Evolutionary conservation across 306 rosid species (phyloP).

Genomic region (Prunus fruticosa): DNA sequence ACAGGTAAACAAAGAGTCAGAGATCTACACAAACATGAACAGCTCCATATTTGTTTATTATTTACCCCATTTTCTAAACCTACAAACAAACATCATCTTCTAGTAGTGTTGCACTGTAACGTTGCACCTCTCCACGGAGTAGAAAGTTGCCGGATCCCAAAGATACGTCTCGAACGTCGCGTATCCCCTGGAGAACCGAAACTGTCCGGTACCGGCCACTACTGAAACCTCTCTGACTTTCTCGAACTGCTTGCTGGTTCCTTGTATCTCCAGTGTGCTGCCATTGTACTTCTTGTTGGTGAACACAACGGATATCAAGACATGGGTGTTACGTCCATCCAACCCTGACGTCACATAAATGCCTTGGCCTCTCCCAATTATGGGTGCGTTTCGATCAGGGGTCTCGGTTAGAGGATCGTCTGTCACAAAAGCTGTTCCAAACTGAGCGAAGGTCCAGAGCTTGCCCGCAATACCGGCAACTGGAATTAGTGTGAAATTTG

Average conservation of each 20-base stretch:
- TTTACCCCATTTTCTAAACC: too few relatives aligned
- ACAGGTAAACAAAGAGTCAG: too few relatives aligned
- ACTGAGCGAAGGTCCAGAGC: slow-evolving; percentile 17
- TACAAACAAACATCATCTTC: neutral
- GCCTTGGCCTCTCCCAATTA: slow-evolving; percentile 26
- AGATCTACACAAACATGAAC: neutral
- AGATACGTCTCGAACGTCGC: slow-evolving; percentile 16
- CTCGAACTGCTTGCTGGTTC: slow-evolving; percentile 14
- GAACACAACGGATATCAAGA: slow-evolving; percentile 24
- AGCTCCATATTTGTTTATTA: too few relatives aligned
- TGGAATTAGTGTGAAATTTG: slow-evolving; percentile 10
- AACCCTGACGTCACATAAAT: slow-evolving; percentile 3
- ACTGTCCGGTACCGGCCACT: slow-evolving; percentile 24
- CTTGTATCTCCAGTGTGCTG: slow-evolving; percentile 31
- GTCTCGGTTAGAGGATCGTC: slow-evolving; percentile 26
- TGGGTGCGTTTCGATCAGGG: neutral
- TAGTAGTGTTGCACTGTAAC: slow-evolving; percentile 25
- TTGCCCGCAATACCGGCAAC: slow-evolving; percentile 20
- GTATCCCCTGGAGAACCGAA: slow-evolving; percentile 26
- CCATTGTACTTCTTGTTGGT: slow-evolving; percentile 23
- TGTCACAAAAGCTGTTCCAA: slow-evolving; percentile 10
- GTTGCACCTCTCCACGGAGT: slow-evolving; percentile 6
- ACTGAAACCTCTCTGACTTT: slow-evolving; percentile 17
- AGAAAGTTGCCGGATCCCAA: neutral
- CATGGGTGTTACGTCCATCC: slow-evolving; percentile 18